Base-by-base conservation (phyloP, 495 filamentous ascomycete species). In the Podospora fimiseda region DNA sequence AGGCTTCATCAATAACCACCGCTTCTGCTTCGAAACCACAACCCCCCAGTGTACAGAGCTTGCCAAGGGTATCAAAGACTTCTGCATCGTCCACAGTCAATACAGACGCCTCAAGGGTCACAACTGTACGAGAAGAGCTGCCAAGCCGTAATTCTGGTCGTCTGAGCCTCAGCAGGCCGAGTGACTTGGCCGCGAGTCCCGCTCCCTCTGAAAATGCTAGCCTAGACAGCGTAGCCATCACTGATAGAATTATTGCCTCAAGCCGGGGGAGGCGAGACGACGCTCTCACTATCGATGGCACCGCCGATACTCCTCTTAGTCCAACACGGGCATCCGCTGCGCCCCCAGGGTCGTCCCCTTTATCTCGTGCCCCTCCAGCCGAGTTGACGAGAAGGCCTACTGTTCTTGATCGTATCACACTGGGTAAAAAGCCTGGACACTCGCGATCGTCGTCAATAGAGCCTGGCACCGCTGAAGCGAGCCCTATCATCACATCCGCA, bases 371-470 rank as follows among this genome's bases (percentile, higher is more conserved):
- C 8, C 23, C 66, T n/a, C 48, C 65, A 7, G 52, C 52, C 11
- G 64, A 73, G 9, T 41, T 51, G 16, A 42, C 60, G 46, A 64
- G 66, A 55, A 66, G 65, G 43, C 75, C 77, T 2, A 63, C 66
- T 30, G 68, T 75, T 11, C 74, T 79, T 55, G 72, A 80, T 44
- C 73, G 76, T 18, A 79, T 86, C 43, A 79, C 74, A 48, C 71
- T 73, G 24, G 74, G 81, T 13, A 70, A 76, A 56, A 71, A 68
- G 2, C 74, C 66, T 46, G 68, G 64, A 18, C 70, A 73, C 11
- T 86, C 84, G 1, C 70, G 83, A 42, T 79, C 80, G n/a, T 85
- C 84, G 5, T 87, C 85, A 2, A 74, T 79, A 42, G 79, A 81
- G 27, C 71, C 73, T 4, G 76, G 77, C 18, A 75, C 71, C 14